Conservation (phyloP, 495 filamentous ascomycete species). For the Xylaria acuta region DNA sequence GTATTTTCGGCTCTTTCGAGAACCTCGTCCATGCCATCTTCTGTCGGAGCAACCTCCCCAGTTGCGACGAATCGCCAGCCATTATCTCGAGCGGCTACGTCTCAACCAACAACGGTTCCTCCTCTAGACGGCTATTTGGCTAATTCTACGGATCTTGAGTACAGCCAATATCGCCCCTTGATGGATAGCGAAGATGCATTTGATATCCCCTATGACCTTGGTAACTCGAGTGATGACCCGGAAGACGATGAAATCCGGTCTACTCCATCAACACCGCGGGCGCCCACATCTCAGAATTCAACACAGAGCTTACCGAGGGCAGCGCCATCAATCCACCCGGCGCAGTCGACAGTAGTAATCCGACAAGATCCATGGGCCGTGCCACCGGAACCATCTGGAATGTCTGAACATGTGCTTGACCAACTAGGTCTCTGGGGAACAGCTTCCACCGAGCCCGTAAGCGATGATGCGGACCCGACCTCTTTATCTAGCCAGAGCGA, state of each 20-base stretch:
- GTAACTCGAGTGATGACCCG: conserved; percentile 28
- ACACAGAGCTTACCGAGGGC: conserved; percentile 20
- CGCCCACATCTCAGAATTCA: conserved; percentile 32
- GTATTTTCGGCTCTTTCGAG: conserved; percentile 71
- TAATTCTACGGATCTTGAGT: conserved; percentile 35
- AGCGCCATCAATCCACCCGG: conserved; percentile 32
- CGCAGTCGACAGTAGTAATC: conserved; percentile 42
- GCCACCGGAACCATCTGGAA: conserved; percentile 36
- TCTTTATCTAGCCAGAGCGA: conserved; percentile 36
- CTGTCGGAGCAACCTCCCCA: conserved; percentile 59
- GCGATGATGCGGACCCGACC: conserved; percentile 31
- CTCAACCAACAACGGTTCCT: conserved; percentile 12
- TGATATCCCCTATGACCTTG: conserved; percentile 56
- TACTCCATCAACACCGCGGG: conserved; percentile 53
- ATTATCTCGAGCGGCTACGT: conserved; percentile 26
- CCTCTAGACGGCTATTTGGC: conserved; percentile 26
- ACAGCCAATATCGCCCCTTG: conserved; percentile 40
- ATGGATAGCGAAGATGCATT: conserved; percentile 57
- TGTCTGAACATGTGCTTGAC: conserved; percentile 48
- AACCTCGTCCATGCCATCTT: conserved; percentile 67
- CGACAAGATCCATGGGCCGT: conserved; percentile 38
- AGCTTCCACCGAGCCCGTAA: conserved; percentile 30
- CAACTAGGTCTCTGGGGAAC: conserved; percentile 34
- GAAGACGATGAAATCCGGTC: conserved; percentile 42
- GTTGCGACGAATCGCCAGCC: conserved; percentile 30